Evolutionary conservation across 2,329 filamentous ascomycete species (phyloP), one percentile per base, ranked within the genome.

Genomic region (Didymellaceae sp.): DNA sequence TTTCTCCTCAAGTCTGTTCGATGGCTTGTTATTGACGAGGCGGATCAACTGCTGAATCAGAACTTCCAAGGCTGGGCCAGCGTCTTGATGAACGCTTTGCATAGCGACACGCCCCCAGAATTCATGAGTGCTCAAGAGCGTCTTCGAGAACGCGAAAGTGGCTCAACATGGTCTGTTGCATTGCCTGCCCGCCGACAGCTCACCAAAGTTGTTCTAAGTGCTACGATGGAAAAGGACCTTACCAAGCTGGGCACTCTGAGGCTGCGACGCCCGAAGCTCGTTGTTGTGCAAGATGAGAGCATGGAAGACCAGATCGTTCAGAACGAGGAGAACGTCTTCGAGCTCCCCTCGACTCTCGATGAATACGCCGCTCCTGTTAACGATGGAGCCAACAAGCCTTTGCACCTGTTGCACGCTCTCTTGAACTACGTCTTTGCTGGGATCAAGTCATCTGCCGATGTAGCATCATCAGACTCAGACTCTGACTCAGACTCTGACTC

Each of bases 1-100:
- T 97, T 97, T 70, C 84, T 81, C 0, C 78, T 97, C 17, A 83
- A 88, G 48, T 82, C 89, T 67, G 79, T 97, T 4, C 84, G 89
- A 54, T 97, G 92, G 91, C 79, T 97, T 0, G 84, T 97, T 2
- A 88, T 97, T 35, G 93, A 97, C 64, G 93, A 97, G 74, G 94
- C 93, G 9, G 93, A 97, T 72, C 91, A 94, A 67, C 78, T 97
- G 10, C 82, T 97, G 5, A 88, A 92, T 33, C 90, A 97, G 71
- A 92, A 89, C 65, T 97, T 94, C 72, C 92, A 97, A 69, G 89
- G 93, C 64, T 97, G 92, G 92, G 79, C 95, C 3, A 84, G 86
- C 31, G 76, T 87, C 0, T 83, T 94, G 6, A 86, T 90, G 63
- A 71, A 73, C 17, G 77, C 78, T 2, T 59, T 84, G 66, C 82